Base-by-base conservation (phyloP, 257 asterid species). In the Coffea canephora region DNA sequence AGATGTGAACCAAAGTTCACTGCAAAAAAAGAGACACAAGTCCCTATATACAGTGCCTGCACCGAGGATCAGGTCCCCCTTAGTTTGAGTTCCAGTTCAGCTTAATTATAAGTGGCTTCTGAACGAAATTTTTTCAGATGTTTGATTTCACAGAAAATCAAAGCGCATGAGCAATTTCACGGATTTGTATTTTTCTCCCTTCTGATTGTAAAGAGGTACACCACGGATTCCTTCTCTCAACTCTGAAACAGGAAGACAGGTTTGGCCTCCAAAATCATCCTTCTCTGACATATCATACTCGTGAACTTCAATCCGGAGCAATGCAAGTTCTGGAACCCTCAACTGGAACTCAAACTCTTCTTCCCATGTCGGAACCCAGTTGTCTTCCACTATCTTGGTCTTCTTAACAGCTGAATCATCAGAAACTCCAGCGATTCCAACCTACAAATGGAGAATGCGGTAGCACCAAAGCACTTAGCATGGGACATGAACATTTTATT, bases 211-310 rank as follows among this genome's bases (percentile, higher is more conserved):
- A 19, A 93, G 89, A 5, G 96, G 87, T 9, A 90, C 88, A 5
- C 92, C 88, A 45, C 97, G 91, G 73, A 93, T 83, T 48, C 98
- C 98, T 21, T 88, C 71, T 80, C 86, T 90, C 80, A 93, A 54
- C 87, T 93, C 98, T 93, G 90, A 82, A 11, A 90, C 86, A 6
- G 93, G 93, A 2, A 91, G 82, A 50, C 97, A 91, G 11, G 82
- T 91, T 82, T 91, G 95, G 36, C 95, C 95, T 1, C 84, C 97
- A 84, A 91, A 91, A 76, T 91, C 95, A 57, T 91, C 95, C 87
- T 90, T 91, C 85, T 87, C 95, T 3, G 90, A 78, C 89, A 83
- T 78, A 65, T 89, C 97, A 61, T 84, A 82, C 78, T 91, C 97
- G 6, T 89, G 95, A 49, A 90, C 95, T 78, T 91, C 95, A 45